Evolutionary conservation across 148 eudicot genomes (phyloP).

Genomic region (Fagopyrum esculentum): DNA sequence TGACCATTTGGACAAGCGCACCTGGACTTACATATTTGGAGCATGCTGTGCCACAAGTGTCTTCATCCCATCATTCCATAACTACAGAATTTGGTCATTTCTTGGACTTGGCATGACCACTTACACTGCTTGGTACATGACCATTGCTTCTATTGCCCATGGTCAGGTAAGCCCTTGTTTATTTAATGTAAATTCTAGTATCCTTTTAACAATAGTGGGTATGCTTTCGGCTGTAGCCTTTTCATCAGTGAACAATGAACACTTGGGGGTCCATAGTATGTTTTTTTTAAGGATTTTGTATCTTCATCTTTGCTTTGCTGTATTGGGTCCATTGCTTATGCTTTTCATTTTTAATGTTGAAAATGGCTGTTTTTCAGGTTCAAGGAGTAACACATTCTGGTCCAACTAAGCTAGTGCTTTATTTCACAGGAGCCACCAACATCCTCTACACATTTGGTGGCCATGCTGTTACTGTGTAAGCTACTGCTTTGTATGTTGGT

Average conservation of each 20-base stretch:
- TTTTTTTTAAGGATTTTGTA: too few relatives aligned
- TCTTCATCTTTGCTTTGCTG: not conserved
- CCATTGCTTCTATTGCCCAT: slow-evolving; percentile 25
- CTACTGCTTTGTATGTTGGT: not conserved
- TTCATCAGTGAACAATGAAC: too few relatives aligned
- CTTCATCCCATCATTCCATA: slow-evolving; percentile 35
- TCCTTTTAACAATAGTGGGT: not conserved
- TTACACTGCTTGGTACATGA: slow-evolving; percentile 34
- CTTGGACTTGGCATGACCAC: slow-evolving; percentile 36
- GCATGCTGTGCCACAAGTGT: slow-evolving; percentile 36
- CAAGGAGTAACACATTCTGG: slow-evolving; percentile 61
- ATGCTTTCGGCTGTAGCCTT: not conserved
- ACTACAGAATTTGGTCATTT: slow-evolving; percentile 34
- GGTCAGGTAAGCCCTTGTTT: slow-evolving; percentile 24
- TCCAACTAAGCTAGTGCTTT: slow-evolving; percentile 44
- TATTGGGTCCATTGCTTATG: slow-evolving; percentile 1
- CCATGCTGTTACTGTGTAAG: slow-evolving; percentile 79
- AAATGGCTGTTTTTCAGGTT: slow-evolving; percentile 19
- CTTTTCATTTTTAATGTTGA: not conserved
- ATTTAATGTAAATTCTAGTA: too few relatives aligned
- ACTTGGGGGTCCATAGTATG: too few relatives aligned
- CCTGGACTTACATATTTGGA: slow-evolving; percentile 36
- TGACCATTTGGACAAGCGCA: slow-evolving; percentile 31
- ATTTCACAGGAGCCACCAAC: slow-evolving; percentile 67
- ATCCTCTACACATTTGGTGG: slow-evolving; percentile 79